Evolutionary conservation across 2,329 filamentous ascomycete species (phyloP), one percentile per base, ranked within the genome.

Genomic region (Cadophora sp.): DNA sequence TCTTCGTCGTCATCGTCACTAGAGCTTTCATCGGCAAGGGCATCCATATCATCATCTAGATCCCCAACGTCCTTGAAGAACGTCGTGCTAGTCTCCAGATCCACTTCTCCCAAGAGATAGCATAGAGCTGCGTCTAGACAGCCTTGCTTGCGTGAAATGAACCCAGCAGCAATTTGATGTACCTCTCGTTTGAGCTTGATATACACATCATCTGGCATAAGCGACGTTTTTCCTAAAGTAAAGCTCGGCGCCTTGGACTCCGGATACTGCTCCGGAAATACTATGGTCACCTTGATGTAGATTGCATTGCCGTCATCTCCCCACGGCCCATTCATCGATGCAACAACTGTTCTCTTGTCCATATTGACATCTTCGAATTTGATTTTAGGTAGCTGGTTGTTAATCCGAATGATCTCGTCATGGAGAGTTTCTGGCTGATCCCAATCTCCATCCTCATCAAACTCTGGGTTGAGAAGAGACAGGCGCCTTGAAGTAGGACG

Each of bases 1-100:
- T 77, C 71, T 14, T 79, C 80, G 58, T 94, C 92, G 71, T 94
- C 92, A 68, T 93, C 91, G 69, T 93, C 91, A 73, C 92, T 96
- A 3, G 93, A 97, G 71, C 92, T 95, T 71, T 96, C 93, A 66
- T 92, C 91, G 36, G 82, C 84, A 43, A 88, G 78, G 3, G 80
- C 86, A 66, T 84, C 85, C 6, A 86, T 74, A 73, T 78, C 75
- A 63, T 87, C 87, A 70, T 91, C 89, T 70, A 88, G 84, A 13
- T 90, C 86, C 55, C 82, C 79, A 58, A 79, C 78, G 78, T 82
- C 65, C 69, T 87, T 87, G 69, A 87, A 87, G 74, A 90, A 89
- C 0, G 83, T 85, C 7, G 86, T 87, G 73, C 87, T 89, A 51
- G 81, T 82, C 59, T 87, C 84, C 4, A 90, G 80, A 71, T 89